Evolutionary conservation across 2,329 filamentous ascomycete species (phyloP).

Genomic region (Diaporthe capsici): DNA sequence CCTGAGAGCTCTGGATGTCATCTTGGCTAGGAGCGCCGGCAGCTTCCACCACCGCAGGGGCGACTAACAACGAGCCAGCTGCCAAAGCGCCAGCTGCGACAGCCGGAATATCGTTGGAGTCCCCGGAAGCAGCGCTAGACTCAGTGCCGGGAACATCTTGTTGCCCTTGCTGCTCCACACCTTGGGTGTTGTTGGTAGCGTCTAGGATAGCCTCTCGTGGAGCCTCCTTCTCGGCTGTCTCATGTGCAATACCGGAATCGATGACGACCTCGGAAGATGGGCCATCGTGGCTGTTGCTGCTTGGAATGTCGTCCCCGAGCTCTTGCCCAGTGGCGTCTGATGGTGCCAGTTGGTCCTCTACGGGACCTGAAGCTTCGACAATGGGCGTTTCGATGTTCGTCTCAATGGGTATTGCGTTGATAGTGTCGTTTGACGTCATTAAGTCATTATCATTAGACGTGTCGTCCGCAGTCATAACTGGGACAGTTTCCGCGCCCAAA

Average conservation of each 20-base stretch:
- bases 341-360: background rate
- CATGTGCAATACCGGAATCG: background rate
- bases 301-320: background rate
- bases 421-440: slow-evolving; percentile 18
- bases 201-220: background rate
- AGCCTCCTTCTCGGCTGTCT: background rate
- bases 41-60: slow-evolving; percentile 21
- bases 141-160: background rate
- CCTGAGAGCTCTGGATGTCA: slow-evolving; percentile 19
- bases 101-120: slow-evolving; percentile 3
- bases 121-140: background rate
- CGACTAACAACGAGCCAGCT: slow-evolving; percentile 29
- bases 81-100: slow-evolving; percentile 9
- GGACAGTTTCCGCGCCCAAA: background rate
- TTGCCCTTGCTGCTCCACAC: background rate
- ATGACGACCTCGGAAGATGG: background rate
- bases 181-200: background rate
- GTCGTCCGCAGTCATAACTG: slow-evolving; percentile 16
- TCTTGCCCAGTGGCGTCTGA: background rate
- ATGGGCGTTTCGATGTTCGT: slow-evolving; percentile 20
- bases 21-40: background rate
- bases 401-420: slow-evolving; percentile 15
- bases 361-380: background rate
- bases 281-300: background rate
- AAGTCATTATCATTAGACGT: slow-evolving; percentile 23